Base-by-base conservation (phyloP, 495 filamentous ascomycete species). In the Thozetella sp. region DNA sequence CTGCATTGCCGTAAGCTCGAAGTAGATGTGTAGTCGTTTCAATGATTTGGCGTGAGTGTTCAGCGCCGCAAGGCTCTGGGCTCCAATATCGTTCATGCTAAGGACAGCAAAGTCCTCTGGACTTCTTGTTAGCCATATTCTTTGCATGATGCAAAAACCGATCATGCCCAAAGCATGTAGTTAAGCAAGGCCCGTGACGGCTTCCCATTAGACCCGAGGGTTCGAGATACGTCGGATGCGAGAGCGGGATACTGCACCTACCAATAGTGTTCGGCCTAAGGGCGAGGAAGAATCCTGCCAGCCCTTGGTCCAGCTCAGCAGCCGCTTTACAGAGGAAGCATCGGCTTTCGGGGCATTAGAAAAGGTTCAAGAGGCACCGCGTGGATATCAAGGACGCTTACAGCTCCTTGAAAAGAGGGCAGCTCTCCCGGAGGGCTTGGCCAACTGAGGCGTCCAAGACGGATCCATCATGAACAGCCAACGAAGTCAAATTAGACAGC, bases 351-450 rank as follows among this genome's bases (percentile, higher is more conserved):
- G 22, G 26, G 3, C 11, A 15, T 25, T 22, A 56, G 4, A 12
- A 25, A 24, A 34, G 19, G 23, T 10, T n/a, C 30, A 46, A 19
- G 12, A 40, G 15, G 15, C 46, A 22, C 25, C 3, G 1, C 2
- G 13, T 23, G 27, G 13, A 12, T 6, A 22, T 2, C 24, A 22
- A 27, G 30, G 9, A 56, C 19, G 60, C 65, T 34, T 61, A 69
- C 67, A 93, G 64, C 26, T 81, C 75, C 45, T 82, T 76, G 63
- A 93, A 89, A 11, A 78, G 64, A 2, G 82, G 85, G 58, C 89
- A 93, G 63, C 83, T 74, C 37, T 76, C 60, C 17, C 72, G 67
- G 26, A 93, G 81, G n/a, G 81, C 75, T 10, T 67, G 67, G 15
- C 80, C 81, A 6, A 77, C 75, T 43, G 81, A 79, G 34, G 78